Base-by-base conservation (phyloP, 1,139 yeast species). In the Zygosaccharomyces pseudobailii region DNA sequence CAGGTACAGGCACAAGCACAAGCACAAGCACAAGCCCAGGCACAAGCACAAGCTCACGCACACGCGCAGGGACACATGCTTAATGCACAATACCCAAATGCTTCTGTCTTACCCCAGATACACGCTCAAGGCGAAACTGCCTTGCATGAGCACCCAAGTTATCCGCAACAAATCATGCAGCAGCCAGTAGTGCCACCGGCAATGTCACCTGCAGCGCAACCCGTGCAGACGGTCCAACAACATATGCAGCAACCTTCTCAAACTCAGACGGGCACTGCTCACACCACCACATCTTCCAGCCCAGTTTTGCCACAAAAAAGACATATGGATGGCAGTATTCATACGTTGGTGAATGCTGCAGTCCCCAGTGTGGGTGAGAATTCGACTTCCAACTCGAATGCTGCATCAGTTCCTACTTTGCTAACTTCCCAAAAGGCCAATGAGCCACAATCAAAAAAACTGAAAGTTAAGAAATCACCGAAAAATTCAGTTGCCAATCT, bases 291-390 rank as follows among this genome's bases (percentile, higher is more conserved):
- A 7, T 17, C 5, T 22, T 20, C 22, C 9, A 40, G 42, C 19
- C 48, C 52, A 10, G 40, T 47, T 13, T 30, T 55, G 6, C 59
- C 59, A 4, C 61, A 59, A 41, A 61, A 61, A 44, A 60, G 66
- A 50, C 52, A 57, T 8, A 49, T 55, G 45, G 66, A 61, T 40
- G 62, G 59, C n/a, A 63, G 59, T 19, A 63, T 63, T 41, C 55
- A 61, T 45, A 61, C 65, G 3, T 45, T 63, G 27, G 66, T 63
- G 6, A 56, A 59, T 47, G 67, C 66, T 21, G 65, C 65, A 5
- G 61, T 58, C 3, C 53, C 63, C 5, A 46, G 53, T 22, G 54
- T 51, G n/a, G 43, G 51, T 21, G 51, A 49, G 10, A 30, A 39
- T 17, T 19, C 38, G n/a, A 42, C 40, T 32, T 42, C 40, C 57